Conservation (phyloP, 192 early-diverging fungal species). For the Thoreauomyces humboldtii region DNA sequence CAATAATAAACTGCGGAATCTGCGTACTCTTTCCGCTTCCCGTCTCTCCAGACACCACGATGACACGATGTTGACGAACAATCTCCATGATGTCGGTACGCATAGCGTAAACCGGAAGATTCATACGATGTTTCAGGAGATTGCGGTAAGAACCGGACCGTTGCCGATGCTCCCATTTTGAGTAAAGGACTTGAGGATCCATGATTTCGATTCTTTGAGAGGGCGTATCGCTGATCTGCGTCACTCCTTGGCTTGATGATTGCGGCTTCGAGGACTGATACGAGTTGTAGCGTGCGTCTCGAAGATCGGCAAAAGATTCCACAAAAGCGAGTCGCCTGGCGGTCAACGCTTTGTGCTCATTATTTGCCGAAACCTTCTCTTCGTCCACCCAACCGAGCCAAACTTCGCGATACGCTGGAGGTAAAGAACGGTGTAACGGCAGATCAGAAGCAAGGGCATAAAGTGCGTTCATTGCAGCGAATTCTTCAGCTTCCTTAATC, state of each 20-base stretch:
- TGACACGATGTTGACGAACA: slow-evolving; percentile 53
- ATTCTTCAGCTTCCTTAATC: slow-evolving; percentile 2
- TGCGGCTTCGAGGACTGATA: too few relatives aligned
- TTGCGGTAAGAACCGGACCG: slow-evolving; percentile 15
- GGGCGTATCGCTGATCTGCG: too few relatives aligned
- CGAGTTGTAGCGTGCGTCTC: not conserved
- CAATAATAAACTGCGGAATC: slow-evolving; percentile 75
- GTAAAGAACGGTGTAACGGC: slow-evolving; percentile 53
- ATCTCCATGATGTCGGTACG: slow-evolving; percentile 51
- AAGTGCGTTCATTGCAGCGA: slow-evolving; percentile 41
- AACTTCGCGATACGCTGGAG: slow-evolving; percentile 57
- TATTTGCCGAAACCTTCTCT: slow-evolving; percentile 2
- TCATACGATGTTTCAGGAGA: slow-evolving; percentile 27
- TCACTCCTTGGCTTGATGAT: too few relatives aligned
- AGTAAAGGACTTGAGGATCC: too few relatives aligned
- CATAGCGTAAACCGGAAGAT: slow-evolving; percentile 59
- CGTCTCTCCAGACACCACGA: slow-evolving; percentile 79
- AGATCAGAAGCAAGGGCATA: slow-evolving; percentile 40
- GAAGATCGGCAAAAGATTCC: slow-evolving; percentile 16
- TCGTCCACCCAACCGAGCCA: slow-evolving; percentile 54
- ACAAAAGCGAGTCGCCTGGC: slow-evolving; percentile 18
- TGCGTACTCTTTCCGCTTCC: slow-evolving; percentile 68
- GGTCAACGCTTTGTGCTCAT: slow-evolving; percentile 27
- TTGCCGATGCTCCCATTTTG: too few relatives aligned
- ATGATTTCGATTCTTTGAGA: too few relatives aligned